A percentile compares a stretch with the other conserved stretches of the same genome.
Evolutionary conservation across 2,329 filamentous ascomycete genomes (phyloP).

Genomic region (Microdochium bolleyi): DNA sequence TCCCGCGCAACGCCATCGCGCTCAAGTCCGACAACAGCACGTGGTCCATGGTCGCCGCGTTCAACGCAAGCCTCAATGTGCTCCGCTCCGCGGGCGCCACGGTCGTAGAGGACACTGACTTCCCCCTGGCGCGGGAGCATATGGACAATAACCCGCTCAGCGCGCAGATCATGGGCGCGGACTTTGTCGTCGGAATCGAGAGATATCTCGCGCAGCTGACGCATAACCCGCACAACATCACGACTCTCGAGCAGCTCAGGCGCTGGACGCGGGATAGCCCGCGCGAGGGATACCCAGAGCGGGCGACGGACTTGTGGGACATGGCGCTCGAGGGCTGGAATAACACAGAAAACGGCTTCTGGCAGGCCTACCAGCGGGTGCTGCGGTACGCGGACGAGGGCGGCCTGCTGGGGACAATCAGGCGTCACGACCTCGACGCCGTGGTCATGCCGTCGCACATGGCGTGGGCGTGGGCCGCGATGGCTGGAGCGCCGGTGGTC

Average conservation of each 20-base stretch:
- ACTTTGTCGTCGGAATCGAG: slow-evolving; percentile 50
- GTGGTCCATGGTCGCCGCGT: slow-evolving; percentile 33
- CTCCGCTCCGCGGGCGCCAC: slow-evolving; percentile 48
- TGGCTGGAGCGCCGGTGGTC: slow-evolving; percentile 51
- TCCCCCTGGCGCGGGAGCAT: slow-evolving; percentile 29
- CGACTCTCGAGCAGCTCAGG: slow-evolving; percentile 39
- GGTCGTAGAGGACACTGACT: slow-evolving; percentile 53
- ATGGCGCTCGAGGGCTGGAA: slow-evolving; percentile 41
- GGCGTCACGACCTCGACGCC: slow-evolving; percentile 49
- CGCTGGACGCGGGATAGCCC: slow-evolving; percentile 45
- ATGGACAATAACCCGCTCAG: slow-evolving; percentile 36
- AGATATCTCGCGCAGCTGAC: slow-evolving; percentile 48
- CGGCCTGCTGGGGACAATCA: slow-evolving; percentile 48
- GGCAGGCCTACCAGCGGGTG: slow-evolving; percentile 42
- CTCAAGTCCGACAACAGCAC: slow-evolving; percentile 4
- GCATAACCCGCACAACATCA: slow-evolving; percentile 49
- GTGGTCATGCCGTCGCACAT: slow-evolving; percentile 50
- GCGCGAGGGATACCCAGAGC: slow-evolving; percentile 50
- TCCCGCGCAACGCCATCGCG: slow-evolving; percentile 50
- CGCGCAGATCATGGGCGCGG: slow-evolving; percentile 23
- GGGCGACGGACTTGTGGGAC: slow-evolving; percentile 53
- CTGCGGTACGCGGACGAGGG: slow-evolving; percentile 36
- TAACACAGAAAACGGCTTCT: slow-evolving; percentile 49
- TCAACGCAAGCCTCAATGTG: slow-evolving; percentile 43
- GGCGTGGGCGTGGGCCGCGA: slow-evolving; percentile 39